phyloP scores from a whole-genome alignment of 768 basidiomycete species.

The Pilatotrama ljubarskyi region DNA sequence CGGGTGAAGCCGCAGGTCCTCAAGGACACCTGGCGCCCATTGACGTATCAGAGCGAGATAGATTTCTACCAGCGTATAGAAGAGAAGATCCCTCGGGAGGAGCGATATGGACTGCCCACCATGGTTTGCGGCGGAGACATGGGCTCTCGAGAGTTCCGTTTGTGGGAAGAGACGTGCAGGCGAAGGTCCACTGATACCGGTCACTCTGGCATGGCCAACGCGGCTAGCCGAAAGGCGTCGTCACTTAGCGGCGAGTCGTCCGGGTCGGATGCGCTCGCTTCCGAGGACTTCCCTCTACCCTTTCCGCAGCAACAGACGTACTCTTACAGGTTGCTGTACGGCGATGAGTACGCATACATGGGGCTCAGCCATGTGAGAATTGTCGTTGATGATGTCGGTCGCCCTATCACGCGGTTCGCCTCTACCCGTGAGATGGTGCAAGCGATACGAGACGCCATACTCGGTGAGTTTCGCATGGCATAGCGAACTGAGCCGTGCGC shows the following conservation, averaged over 20 bases:
- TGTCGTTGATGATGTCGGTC: conserved; percentile 7
- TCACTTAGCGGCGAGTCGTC: no score
- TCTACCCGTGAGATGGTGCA: neutral
- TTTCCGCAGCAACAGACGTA: conserved; percentile 13
- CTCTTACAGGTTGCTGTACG: neutral
- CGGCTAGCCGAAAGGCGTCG: neutral
- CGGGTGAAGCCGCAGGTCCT: neutral
- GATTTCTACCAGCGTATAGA: conserved; percentile 3
- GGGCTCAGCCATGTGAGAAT: conserved; percentile 17
- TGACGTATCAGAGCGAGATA: conserved; percentile 1
- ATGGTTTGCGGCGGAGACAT: conserved; percentile 10
- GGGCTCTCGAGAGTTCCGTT: neutral
- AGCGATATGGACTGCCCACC: neutral
- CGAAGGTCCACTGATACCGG: neutral
- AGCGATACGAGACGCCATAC: conserved; percentile 4
- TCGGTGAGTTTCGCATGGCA: neutral
- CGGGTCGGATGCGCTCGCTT: neutral
- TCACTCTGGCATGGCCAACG: neutral
- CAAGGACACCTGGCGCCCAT: conserved; percentile 19
- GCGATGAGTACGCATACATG: neutral
- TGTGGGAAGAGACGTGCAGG: neutral
- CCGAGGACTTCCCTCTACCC: neutral
- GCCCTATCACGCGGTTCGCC: neutral
- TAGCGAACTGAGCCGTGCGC: no score
- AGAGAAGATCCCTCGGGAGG: neutral